Evolutionary conservation across 352 stramenopile genomes (phyloP), one percentile per base, ranked within the genome.

Genomic region (Pythium vanterpoolii): DNA sequence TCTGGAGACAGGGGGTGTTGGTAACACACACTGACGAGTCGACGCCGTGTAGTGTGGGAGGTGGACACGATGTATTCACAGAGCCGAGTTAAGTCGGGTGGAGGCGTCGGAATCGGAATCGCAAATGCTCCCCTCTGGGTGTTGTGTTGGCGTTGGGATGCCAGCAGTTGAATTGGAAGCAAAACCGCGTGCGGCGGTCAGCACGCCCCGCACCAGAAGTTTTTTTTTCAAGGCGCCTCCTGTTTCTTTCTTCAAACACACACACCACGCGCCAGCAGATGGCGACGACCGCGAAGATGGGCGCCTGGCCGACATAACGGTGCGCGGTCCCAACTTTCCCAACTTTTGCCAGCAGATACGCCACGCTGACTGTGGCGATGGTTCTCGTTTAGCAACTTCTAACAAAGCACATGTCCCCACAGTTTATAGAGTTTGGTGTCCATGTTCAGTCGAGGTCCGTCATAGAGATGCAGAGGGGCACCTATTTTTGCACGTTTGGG

Each of bases 281-380:
- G 28, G 49, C 33, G 28, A 10, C 33, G 49, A 46, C 36, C 3
- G 48, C 36, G 50, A 57, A 57, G 50, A 57, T 57, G 50, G 50
- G 50, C 36, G 36, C 43, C 9, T 44, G 34, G 33, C 33, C 33
- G 33, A 14, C 8, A 39, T 14, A 42, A 30, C 18, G 45, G 33
- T 23, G 45, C 18, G 33, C 14, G 28, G 23, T n/a, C 19, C 24
- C 18, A 27, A 27, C n/a, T n/a, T n/a, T n/a, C n/a, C n/a, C n/a
- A n/a, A n/a, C n/a, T n/a, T n/a, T n/a, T n/a, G n/a, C n/a, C n/a
- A 53, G 46, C 28, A 53, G 8, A 14, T 14, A 39, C 33, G 33
- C 33, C 14, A 39, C 33, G 33, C 33, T 39, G 33, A 39, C 33
- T 14, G 8, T 8, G 33, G 33, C 33, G 47, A n/a, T n/a, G n/a